Conservation (phyloP, 2,329 filamentous ascomycete species). For the Samsoniella hepiali region DNA sequence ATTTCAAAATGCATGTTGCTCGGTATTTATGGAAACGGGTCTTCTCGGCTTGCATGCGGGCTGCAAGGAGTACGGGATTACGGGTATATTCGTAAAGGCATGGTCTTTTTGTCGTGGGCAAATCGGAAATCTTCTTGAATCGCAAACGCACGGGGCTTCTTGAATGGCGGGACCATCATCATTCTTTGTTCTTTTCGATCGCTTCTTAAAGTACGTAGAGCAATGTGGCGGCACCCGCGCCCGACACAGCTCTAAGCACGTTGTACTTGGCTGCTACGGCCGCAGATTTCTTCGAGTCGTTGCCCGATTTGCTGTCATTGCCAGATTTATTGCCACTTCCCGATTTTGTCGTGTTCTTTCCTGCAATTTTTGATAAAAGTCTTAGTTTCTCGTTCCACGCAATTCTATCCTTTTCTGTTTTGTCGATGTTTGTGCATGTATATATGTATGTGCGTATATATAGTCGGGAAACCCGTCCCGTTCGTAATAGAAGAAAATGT, state of each 20-base stretch:
- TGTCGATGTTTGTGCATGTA: constrained; percentile 5
- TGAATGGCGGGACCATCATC: not conserved
- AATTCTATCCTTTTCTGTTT: not conserved
- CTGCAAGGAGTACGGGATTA: constrained; percentile 7
- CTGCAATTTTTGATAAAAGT: constrained; percentile 16
- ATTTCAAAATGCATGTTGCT: not conserved
- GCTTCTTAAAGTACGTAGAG: constrained; percentile 15
- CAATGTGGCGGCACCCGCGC: constrained; percentile 7
- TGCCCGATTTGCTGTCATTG: constrained; percentile 4
- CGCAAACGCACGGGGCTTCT: constrained; percentile 8
- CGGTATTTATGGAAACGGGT: not conserved
- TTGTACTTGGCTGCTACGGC: constrained; percentile 2
- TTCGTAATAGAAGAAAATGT: constrained; percentile 10
- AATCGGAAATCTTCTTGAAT: not conserved
- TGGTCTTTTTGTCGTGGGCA: not conserved
- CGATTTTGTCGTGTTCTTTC: constrained; percentile 1
- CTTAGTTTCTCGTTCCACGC: constrained; percentile 16
- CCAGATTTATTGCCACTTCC: constrained; percentile 1
- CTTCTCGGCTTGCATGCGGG: constrained; percentile 1
- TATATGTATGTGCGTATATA: constrained; percentile 7
- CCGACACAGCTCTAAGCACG: constrained; percentile 9
- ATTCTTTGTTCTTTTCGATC: constrained; percentile 11
- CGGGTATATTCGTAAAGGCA: constrained; percentile 1
- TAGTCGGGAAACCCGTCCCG: constrained; percentile 5
- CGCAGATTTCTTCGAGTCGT: constrained; percentile 1